These are phyloP conservation scores for Paecilomyces variotii DNA, from an alignment of 2,329 filamentous ascomycete species.

Conservation along the genomic window DNA sequence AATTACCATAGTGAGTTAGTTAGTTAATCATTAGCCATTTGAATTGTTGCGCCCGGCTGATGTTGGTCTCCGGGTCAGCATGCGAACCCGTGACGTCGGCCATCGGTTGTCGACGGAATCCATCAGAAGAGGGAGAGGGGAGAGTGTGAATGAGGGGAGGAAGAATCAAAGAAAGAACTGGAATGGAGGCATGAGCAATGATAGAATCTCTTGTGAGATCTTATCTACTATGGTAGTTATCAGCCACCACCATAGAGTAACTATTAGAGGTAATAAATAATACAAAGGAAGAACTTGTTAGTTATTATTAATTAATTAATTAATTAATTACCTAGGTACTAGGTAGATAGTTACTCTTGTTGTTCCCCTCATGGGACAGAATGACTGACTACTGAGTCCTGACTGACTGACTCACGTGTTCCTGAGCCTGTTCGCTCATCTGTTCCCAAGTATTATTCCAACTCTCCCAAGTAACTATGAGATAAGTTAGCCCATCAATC, in stretches of 20 bases:
- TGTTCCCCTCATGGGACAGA: not conserved
- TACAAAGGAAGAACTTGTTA: too few species aligned
- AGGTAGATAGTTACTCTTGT: too few species aligned
- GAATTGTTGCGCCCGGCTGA: not conserved
- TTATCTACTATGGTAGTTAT: not conserved
- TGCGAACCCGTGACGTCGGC: not conserved
- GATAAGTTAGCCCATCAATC: not conserved
- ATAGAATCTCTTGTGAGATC: not conserved
- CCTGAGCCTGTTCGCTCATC: not conserved
- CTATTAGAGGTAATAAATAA: too few species aligned
- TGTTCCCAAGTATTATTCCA: too few species aligned
- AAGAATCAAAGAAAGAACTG: not conserved
- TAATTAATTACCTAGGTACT: too few species aligned
- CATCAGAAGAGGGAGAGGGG: not conserved
- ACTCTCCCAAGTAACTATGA: not conserved
- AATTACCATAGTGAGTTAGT: too few species aligned
- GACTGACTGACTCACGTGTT: not conserved
- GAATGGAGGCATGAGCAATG: not conserved
- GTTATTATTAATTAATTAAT: too few species aligned
- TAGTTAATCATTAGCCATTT: too few species aligned
- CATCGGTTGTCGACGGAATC: not conserved
- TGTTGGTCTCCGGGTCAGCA: not conserved
- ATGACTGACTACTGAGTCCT: too few species aligned
- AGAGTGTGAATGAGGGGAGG: not conserved
- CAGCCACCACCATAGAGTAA: not conserved